Conservation (phyloP, 768 basidiomycete genomes). For the Paxillus involutus region DNA sequence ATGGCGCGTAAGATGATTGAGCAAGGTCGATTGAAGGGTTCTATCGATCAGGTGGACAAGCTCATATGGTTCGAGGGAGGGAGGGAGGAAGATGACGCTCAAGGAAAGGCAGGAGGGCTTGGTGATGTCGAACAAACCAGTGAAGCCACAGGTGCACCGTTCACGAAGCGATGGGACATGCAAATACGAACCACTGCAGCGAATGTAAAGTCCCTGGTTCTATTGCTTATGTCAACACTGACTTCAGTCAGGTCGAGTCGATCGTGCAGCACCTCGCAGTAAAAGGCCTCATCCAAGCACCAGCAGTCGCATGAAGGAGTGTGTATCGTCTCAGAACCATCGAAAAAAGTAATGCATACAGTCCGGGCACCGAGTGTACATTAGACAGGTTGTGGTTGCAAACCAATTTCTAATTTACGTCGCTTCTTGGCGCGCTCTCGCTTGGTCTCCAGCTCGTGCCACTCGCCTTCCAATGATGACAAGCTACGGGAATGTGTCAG, state of each 20-base stretch:
- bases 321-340: constrained; percentile 9
- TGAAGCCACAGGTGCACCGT: constrained; percentile 85
- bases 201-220: constrained; percentile 53
- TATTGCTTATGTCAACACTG: neutral
- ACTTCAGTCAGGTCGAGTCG: constrained; percentile 63
- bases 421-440: constrained; percentile 82
- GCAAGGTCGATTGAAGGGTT: constrained; percentile 89
- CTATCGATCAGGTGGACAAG: constrained; percentile 94
- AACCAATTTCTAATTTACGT: constrained; percentile 58
- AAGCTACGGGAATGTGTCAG: constrained; percentile 46
- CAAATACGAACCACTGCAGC: constrained; percentile 88
- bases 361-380: constrained; percentile 20
- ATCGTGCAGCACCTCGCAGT: constrained; percentile 82
- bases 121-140: constrained; percentile 84
- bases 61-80: constrained; percentile 92
- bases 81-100: constrained; percentile 86
- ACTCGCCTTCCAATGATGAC: constrained; percentile 84
- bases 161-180: constrained; percentile 95
- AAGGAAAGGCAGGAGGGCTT: constrained; percentile 91
- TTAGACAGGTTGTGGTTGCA: constrained; percentile 37
- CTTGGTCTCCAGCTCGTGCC: constrained; percentile 98
- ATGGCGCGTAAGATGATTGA: constrained; percentile 99
- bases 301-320: constrained; percentile 22
- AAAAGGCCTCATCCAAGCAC: constrained; percentile 57
- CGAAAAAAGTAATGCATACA: constrained; percentile 8